A percentile compares a stretch with the other conserved stretches of the same genome.
Evolutionary conservation across 371 early-diverging fungal genomes (phyloP).

Genomic region (Rhizomucor miehei): DNA sequence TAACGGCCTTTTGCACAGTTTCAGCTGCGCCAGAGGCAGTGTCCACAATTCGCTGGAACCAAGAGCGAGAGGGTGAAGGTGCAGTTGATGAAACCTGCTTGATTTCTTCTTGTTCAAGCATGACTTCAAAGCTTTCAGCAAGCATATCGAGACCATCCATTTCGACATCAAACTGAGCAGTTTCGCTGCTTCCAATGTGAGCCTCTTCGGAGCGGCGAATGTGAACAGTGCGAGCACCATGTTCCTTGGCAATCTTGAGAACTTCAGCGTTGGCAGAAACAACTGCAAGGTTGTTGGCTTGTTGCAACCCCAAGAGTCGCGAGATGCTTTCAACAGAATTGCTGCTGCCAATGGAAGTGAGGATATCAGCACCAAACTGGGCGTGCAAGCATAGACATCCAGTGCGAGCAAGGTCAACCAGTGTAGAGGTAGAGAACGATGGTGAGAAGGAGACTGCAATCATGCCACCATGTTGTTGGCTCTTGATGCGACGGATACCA

Average conservation of each 20-base stretch:
- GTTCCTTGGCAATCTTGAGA: slow-evolving; percentile 26
- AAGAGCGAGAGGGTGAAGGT: slow-evolving; percentile 22
- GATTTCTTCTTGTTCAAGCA: slow-evolving; percentile 29
- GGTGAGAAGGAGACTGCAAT: slow-evolving; percentile 34
- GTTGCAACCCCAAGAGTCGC: slow-evolving; percentile 26
- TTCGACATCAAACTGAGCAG: slow-evolving; percentile 22
- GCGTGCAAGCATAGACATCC: slow-evolving; percentile 45
- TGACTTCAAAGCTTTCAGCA: slow-evolving; percentile 39
- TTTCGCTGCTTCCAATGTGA: not conserved
- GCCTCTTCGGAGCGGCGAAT: slow-evolving; percentile 17
- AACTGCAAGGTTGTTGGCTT: slow-evolving; percentile 30
- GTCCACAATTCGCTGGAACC: slow-evolving; percentile 39
- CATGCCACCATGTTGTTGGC: slow-evolving; percentile 19
- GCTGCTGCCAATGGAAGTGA: slow-evolving; percentile 16
- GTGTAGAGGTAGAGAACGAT: slow-evolving; percentile 31
- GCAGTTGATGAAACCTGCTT: slow-evolving; percentile 1
- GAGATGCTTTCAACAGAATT: slow-evolving; percentile 21
- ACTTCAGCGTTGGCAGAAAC: slow-evolving; percentile 34
- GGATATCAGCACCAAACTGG: slow-evolving; percentile 38
- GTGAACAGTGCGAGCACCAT: slow-evolving; percentile 32
- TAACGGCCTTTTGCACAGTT: slow-evolving; percentile 12
- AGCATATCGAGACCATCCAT: slow-evolving; percentile 38
- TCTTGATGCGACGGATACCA: slow-evolving; percentile 36
- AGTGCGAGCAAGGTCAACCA: slow-evolving; percentile 38
- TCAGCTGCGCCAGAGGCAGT: slow-evolving; percentile 21